Evolutionary conservation across 305 asterid genomes (phyloP), one percentile per base, ranked within the genome.

Genomic region (Salvia sclarea): DNA sequence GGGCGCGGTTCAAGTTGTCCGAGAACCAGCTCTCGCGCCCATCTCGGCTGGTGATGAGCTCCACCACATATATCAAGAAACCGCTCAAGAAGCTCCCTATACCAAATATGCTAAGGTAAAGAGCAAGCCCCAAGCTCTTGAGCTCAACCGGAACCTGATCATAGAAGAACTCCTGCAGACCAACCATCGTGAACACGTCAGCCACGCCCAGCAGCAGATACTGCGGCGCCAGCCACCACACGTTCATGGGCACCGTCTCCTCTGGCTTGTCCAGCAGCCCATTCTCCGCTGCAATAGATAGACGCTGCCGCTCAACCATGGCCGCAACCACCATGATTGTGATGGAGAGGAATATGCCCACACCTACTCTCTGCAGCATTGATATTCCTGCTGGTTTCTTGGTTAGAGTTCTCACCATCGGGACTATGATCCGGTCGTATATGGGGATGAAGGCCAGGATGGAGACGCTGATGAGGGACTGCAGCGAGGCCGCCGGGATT

Each of bases 191-290:
- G 52, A 86, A 75, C 1, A 71, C 76, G 17, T 86, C 81, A 0
- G 81, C 66, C 7, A 78, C 31, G 2, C 90, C 93, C 8, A 65
- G 68, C 4, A 86, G 25, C 44, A 76, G 10, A 20, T 82, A 86
- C 50, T 82, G 90, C 52, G 90, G 93, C 13, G 78, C 80, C 67
- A 86, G 33, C 85, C 88, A 81, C 70, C 79, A 79, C 35, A 84
- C 64, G 14, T 80, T 82, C 83, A 84, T 80, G 0, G 87, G 90
- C 31, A 80, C 18, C 8, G 69, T 74, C 21, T 47, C 70, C 2
- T 61, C 31, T 1, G 87, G 82, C 9, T 49, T 31, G 49, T 79
- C 83, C 1, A 76, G 59, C 25, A 79, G 55, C 18, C 85, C 86
- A 9, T 78, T 31, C 43, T 64, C 61, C 10, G 11, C 7, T 25